Evolutionary conservation across 2,329 filamentous ascomycete species (phyloP).

Genomic region (Sclerotinia spermophila): DNA sequence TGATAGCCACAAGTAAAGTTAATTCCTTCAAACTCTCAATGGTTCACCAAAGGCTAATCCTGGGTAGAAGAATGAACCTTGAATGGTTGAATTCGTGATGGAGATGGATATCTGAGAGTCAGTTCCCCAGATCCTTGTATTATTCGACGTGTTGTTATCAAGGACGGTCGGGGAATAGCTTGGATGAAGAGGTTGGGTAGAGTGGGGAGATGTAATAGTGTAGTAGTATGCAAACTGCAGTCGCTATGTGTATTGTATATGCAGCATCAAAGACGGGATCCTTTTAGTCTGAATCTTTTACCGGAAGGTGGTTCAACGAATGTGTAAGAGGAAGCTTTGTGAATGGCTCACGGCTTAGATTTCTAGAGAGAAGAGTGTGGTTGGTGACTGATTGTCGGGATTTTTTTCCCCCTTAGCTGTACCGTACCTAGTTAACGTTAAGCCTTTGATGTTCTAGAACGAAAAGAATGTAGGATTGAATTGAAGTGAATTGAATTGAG

Average conservation of each 20-base stretch:
- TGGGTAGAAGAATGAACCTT: background rate
- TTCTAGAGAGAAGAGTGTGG: conserved; percentile 8
- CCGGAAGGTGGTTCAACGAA: conserved; percentile 5
- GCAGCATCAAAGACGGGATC: background rate
- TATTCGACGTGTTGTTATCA: conserved; percentile 12
- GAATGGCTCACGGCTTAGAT: background rate
- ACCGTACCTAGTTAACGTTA: background rate
- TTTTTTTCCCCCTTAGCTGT: background rate
- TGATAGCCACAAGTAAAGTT: background rate
- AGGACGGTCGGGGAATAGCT: background rate
- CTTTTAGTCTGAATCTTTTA: background rate
- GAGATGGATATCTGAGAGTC: conserved; percentile 6
- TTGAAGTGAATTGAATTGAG: background rate
- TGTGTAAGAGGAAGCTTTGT: background rate
- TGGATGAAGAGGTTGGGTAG: conserved; percentile 9
- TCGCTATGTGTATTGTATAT: conserved; percentile 8
- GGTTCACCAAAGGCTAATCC: background rate
- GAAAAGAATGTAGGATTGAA: background rate
- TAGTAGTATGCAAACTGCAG: background rate
- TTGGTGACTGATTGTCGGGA: background rate
- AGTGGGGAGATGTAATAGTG: conserved; percentile 1
- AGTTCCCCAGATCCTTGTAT: conserved; percentile 5
- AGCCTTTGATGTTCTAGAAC: conserved; percentile 4
- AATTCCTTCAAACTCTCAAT: conserved; percentile 8
- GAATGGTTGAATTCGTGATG: background rate